Percentiles rank a stretch among this genome's conserved stretches.
Evolutionary conservation across 169 alveolate species (phyloP).

Genomic region (Cystoisospora suis): DNA sequence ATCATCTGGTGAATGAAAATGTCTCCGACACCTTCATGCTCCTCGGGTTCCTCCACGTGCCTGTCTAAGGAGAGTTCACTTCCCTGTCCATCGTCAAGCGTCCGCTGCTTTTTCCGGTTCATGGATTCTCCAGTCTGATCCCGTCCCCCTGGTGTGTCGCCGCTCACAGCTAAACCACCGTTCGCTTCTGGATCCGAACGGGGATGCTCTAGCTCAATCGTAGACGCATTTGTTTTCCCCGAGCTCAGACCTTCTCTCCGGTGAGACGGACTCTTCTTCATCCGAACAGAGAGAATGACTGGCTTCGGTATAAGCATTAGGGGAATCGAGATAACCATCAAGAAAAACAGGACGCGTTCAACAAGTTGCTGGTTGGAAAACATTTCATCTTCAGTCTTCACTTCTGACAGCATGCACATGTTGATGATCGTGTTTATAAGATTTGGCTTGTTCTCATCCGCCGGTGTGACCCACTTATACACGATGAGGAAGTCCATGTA

Average conservation of each 20-base stretch:
- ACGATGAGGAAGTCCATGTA: conserved; percentile 94
- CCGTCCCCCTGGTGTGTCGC: neutral
- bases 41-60: conserved; percentile 56
- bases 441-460: conserved; percentile 90
- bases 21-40: conserved; percentile 81
- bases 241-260: neutral
- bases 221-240: conserved; percentile 17
- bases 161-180: neutral
- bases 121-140: neutral
- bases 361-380: conserved; percentile 75
- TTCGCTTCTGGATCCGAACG: neutral
- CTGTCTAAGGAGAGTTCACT: neutral
- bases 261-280: neutral
- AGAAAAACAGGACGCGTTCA: conserved; percentile 81
- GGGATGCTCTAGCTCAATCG: conserved; percentile 24
- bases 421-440: conserved; percentile 95
- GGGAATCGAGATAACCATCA: conserved; percentile 90
- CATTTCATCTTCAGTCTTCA: conserved; percentile 76
- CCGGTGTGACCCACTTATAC: conserved; percentile 92
- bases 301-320: conserved; percentile 96
- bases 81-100: neutral
- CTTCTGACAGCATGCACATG: conserved; percentile 86
- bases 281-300: conserved; percentile 58
- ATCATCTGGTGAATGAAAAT: conserved; percentile 95
- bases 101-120: neutral